A percentile compares a stretch with the other conserved stretches of the same genome.
Evolutionary conservation across 1,284 basidiomycete species (phyloP).

Genomic region (Sanghuangporus weigelae): DNA sequence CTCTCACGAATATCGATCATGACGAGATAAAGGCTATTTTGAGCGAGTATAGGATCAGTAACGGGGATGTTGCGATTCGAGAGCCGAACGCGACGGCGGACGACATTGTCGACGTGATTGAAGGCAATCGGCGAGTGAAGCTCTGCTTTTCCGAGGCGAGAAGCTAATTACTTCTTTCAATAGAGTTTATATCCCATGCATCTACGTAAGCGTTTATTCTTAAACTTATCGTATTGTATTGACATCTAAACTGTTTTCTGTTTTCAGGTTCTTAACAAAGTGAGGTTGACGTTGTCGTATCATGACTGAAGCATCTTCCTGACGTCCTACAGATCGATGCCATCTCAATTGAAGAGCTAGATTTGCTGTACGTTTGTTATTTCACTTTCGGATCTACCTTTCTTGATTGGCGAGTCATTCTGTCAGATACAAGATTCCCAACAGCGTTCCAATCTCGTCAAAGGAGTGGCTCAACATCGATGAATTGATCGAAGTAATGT

Average conservation of each 20-base stretch:
- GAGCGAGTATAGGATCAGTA: conserved; percentile 87
- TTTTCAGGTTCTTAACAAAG: conserved; percentile 71
- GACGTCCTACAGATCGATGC: conserved; percentile 78
- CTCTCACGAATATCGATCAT: conserved; percentile 93
- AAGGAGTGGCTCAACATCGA: conserved; percentile 96
- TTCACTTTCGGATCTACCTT: conserved; percentile 16
- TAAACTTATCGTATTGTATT: conserved; percentile 3
- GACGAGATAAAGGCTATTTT: conserved; percentile 97
- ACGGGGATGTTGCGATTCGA: conserved; percentile 92
- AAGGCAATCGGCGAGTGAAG: conserved; percentile 73
- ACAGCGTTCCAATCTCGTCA: conserved; percentile 92
- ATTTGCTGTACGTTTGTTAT: conserved; percentile 66
- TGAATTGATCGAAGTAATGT: conserved; percentile 90
- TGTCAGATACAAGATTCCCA: conserved; percentile 83
- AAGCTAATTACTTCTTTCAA: conserved; percentile 15
- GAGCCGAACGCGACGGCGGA: conserved; percentile 92
- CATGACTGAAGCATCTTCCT: neutral
- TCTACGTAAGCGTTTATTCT: conserved; percentile 60
- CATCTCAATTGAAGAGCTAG: conserved; percentile 97
- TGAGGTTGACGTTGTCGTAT: conserved; percentile 24
- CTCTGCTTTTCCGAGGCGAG: neutral
- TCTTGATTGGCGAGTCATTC: neutral
- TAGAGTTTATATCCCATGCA: conserved; percentile 90
- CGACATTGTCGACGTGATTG: conserved; percentile 95
- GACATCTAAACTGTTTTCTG: conserved; percentile 1